Percentiles rank a stretch among this genome's conserved stretches.
Conservation (phyloP, 176 grass and related monocot species). For the Aegilops longissima region DNA sequence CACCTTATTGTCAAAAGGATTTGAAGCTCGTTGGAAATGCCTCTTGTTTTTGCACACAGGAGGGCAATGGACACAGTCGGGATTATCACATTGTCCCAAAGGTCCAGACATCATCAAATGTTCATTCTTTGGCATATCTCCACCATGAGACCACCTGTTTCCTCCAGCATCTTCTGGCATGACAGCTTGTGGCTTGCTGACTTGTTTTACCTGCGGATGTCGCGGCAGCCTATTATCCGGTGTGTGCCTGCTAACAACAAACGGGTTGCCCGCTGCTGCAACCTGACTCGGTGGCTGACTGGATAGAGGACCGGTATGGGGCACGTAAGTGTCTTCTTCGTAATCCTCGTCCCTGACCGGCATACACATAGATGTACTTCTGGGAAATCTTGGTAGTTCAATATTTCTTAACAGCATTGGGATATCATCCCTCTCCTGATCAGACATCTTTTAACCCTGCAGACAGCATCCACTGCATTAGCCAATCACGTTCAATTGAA, state of each 20-base stretch:
- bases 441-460: slow-evolving; percentile 65
- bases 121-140: slow-evolving; percentile 58
- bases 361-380: slow-evolving; percentile 91
- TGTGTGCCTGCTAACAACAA: slow-evolving; percentile 37
- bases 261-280: slow-evolving; percentile 31
- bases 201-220: slow-evolving; percentile 38
- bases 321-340: slow-evolving; percentile 49
- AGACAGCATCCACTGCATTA: background rate
- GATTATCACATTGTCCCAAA: slow-evolving; percentile 83
- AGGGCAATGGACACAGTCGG: slow-evolving; percentile 86
- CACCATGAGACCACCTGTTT: slow-evolving; percentile 45
- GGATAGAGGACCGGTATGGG: slow-evolving; percentile 70
- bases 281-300: slow-evolving; percentile 40
- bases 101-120: slow-evolving; percentile 90
- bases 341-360: slow-evolving; percentile 56
- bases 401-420: slow-evolving; percentile 68
- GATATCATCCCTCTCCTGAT: slow-evolving; percentile 65
- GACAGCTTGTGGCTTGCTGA: slow-evolving; percentile 48
- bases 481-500: background rate
- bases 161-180: slow-evolving; percentile 52
- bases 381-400: slow-evolving; percentile 63
- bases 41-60: slow-evolving; percentile 76
- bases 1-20: slow-evolving; percentile 77
- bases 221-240: slow-evolving; percentile 47
- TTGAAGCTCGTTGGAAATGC: slow-evolving; percentile 41